Percentiles rank a stretch among this genome's conserved stretches.
These are phyloP conservation scores for Helicostylum pulchrum DNA, from an alignment of 192 early-diverging fungal genomes.

Conservation along the genomic window DNA sequence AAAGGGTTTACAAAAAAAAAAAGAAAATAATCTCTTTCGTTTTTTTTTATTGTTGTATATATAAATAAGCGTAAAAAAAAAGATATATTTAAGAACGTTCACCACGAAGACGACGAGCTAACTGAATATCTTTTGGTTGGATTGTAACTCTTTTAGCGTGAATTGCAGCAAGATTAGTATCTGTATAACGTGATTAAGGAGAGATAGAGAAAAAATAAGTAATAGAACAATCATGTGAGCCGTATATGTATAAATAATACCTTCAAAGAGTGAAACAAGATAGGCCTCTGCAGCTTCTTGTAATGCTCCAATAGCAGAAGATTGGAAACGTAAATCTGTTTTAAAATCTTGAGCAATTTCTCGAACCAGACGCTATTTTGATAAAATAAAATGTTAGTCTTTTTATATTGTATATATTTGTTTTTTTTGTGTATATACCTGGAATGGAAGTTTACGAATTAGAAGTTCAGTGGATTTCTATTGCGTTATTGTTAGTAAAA, in stretches of 20 bases:
- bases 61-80: no score
- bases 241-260: neutral
- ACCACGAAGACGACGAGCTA: constrained; percentile 93
- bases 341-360: constrained; percentile 99
- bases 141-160: constrained; percentile 99
- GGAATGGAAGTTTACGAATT: constrained; percentile 92
- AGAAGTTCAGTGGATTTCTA: constrained; percentile 91
- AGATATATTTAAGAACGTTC: constrained; percentile 68
- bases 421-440: constrained; percentile 36
- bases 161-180: constrained; percentile 96
- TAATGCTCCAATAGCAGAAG: constrained; percentile 96
- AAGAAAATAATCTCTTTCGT: no score
- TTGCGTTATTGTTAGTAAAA: neutral
- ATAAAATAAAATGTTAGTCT: constrained; percentile 1
- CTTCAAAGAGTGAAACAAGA: constrained; percentile 68
- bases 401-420: constrained; percentile 1
- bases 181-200: constrained; percentile 59
- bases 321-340: constrained; percentile 99
- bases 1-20: neutral
- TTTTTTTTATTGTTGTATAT: no score
- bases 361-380: constrained; percentile 79
- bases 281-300: constrained; percentile 98
- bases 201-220: neutral
- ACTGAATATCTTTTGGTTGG: constrained; percentile 99
- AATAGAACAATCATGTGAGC: neutral